Evolutionary conservation across 768 basidiomycete species (phyloP), one percentile per base, ranked within the genome.

Genomic region (Leccinum fibrillosum): DNA sequence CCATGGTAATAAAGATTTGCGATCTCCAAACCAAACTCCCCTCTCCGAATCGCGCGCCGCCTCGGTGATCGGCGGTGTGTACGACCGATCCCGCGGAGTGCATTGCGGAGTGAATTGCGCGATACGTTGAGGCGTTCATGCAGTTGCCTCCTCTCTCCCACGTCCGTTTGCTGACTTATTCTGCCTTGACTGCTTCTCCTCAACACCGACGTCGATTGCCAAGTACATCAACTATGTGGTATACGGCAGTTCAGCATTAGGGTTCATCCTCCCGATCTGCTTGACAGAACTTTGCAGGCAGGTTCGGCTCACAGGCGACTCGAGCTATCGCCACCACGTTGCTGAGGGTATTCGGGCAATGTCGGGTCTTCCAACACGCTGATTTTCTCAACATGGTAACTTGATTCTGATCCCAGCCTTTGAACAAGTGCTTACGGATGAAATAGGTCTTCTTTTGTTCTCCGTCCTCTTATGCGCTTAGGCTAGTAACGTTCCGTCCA

Each of bases 361-460:
- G 96, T 68, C 83, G 93, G 21, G 87, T 81, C 2, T 94, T 95
- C 76, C 87, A 90, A 48, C 69, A 74, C 37, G 70, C 76, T 1
- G 81, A 84, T 25, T 84, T 89, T 67, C 74, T 86, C 54, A 95
- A 95, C 69, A 82, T 93, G 77, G 92, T 93, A 59, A 42, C 42
- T 11, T 42, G 52, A 80, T 75, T 9, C 13, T 56, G 35, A 35
- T 50, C 30, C 21, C 37, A 21, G 8, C 13, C 28, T 34, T 19
- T 42, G 4, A 15, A 54, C 39, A 35, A 17, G n/a, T 52, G 49
- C 62, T 69, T 12, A 69, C 17, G 1, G 8, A 7, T 39, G 45
- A 7, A 15, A 23, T 57, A 94, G 93, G 88, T 93, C 15, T 82
- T 94, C 65, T 88, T 96, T 75, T 96, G 94, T 72, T 88, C 86